Percentiles rank a stretch among this genome's conserved stretches.
phyloP scores from a whole-genome alignment of 2,329 filamentous ascomycete species.

The Colletotrichum plurivorum region DNA sequence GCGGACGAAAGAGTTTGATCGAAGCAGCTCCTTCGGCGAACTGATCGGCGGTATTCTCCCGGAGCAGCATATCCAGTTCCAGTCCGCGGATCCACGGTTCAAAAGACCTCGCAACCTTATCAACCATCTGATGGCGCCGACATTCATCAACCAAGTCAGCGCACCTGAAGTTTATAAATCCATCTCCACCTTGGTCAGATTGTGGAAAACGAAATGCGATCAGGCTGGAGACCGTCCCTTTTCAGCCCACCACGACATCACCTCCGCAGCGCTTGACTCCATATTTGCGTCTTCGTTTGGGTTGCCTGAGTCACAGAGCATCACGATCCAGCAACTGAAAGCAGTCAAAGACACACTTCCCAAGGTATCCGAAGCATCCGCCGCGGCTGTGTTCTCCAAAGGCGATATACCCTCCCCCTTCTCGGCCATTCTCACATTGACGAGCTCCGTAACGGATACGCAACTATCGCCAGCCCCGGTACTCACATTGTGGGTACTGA shows the following conservation, averaged over 20 bases:
- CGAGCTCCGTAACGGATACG: slow-evolving; percentile 46
- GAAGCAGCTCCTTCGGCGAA: slow-evolving; percentile 50
- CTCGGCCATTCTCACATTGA: slow-evolving; percentile 46
- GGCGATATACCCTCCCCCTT: slow-evolving; percentile 43
- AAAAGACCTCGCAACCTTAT: slow-evolving; percentile 51
- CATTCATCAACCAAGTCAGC: slow-evolving; percentile 50
- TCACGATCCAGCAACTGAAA: slow-evolving; percentile 43
- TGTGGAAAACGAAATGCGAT: slow-evolving; percentile 51
- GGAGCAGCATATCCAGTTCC: slow-evolving; percentile 49
- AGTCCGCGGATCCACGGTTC: slow-evolving; percentile 48
- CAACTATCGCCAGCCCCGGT: slow-evolving; percentile 48
- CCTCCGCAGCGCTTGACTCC: slow-evolving; percentile 47
- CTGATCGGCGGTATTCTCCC: slow-evolving; percentile 51
- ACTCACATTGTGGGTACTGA: slow-evolving; percentile 47
- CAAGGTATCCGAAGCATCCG: not conserved
- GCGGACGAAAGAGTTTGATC: slow-evolving; percentile 59
- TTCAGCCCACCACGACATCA: slow-evolving; percentile 46
- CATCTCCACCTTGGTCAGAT: slow-evolving; percentile 47
- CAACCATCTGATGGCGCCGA: slow-evolving; percentile 53
- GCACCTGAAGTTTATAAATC: slow-evolving; percentile 47
- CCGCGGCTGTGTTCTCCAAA: not conserved
- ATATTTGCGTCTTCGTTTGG: slow-evolving; percentile 49
- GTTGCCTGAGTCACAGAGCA: slow-evolving; percentile 44
- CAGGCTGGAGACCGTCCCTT: slow-evolving; percentile 44
- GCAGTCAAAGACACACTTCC: slow-evolving; percentile 15